phyloP scores from a whole-genome alignment of 345 rosid species.

The Noccaea bulbosa region DNA sequence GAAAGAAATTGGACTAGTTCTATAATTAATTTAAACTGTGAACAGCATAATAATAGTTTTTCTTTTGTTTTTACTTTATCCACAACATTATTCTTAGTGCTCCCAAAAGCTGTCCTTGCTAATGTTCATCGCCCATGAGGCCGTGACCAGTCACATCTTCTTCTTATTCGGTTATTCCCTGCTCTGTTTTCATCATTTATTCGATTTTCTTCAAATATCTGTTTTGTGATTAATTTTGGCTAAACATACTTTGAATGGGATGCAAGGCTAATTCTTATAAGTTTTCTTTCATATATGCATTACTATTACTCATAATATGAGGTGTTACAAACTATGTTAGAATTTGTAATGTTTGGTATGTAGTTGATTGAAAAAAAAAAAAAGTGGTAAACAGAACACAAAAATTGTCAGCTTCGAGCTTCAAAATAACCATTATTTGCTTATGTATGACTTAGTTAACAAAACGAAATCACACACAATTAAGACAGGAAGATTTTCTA shows the following conservation, averaged over 20 bases:
- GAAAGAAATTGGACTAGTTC: neutral
- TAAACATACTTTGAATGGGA: neutral
- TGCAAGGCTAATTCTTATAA: neutral
- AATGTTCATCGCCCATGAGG: conserved; percentile 32
- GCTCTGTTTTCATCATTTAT: conserved; percentile 25
- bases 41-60: conserved; percentile 25
- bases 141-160: conserved; percentile 40
- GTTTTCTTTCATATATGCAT: neutral
- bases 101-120: conserved; percentile 40
- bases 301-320: neutral
- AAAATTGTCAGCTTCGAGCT: neutral
- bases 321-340: neutral
- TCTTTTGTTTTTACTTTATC: conserved; percentile 35
- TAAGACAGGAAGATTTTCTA: too few species aligned
- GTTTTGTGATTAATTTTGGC: neutral
- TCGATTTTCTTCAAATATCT: conserved; percentile 1
- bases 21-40: conserved; percentile 5
- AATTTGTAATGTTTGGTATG: neutral
- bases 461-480: too few species aligned
- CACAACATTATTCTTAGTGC: conserved; percentile 41
- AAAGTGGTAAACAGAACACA: neutral
- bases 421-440: neutral
- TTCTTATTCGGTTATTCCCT: conserved; percentile 17
- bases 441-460: neutral
- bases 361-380: neutral